A percentile compares a stretch with the other conserved stretches of the same genome.
Conservation (phyloP, 305 asterid genomes). For the Fraxinus dipetala region DNA sequence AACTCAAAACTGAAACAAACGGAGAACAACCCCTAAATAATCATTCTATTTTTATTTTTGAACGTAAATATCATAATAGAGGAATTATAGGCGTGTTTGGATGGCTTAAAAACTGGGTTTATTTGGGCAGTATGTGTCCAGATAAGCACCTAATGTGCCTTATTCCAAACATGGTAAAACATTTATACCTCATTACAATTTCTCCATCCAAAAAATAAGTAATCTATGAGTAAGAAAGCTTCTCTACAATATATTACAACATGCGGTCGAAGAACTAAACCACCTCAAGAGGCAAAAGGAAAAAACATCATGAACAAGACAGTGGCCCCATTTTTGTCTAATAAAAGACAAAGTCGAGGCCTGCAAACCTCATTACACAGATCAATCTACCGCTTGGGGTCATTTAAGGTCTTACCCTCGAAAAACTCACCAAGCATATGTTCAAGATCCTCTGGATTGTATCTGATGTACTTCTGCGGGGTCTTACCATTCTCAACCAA, state of each 20-base stretch:
- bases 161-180: neutral
- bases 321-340: neutral
- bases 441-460: slow-evolving; percentile 91
- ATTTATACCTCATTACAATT: neutral
- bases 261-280: neutral
- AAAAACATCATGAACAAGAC: slow-evolving; percentile 1
- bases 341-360: neutral
- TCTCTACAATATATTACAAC: slow-evolving; percentile 1
- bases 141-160: neutral
- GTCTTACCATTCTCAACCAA: slow-evolving; percentile 87
- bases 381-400: slow-evolving; percentile 59
- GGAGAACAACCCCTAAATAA: neutral
- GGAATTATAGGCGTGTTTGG: neutral
- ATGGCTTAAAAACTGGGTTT: neutral
- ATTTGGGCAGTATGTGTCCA: neutral
- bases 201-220: neutral
- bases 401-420: slow-evolving; percentile 85
- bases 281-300: neutral
- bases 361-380: neutral
- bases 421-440: slow-evolving; percentile 93
- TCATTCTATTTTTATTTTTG: neutral
- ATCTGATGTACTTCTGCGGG: slow-evolving; percentile 90
- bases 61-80: neutral
- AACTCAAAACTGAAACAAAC: no score
- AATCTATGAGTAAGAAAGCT: neutral